phyloP scores from a whole-genome alignment of 1,284 basidiomycete genomes.

The Puccinia coronata region DNA sequence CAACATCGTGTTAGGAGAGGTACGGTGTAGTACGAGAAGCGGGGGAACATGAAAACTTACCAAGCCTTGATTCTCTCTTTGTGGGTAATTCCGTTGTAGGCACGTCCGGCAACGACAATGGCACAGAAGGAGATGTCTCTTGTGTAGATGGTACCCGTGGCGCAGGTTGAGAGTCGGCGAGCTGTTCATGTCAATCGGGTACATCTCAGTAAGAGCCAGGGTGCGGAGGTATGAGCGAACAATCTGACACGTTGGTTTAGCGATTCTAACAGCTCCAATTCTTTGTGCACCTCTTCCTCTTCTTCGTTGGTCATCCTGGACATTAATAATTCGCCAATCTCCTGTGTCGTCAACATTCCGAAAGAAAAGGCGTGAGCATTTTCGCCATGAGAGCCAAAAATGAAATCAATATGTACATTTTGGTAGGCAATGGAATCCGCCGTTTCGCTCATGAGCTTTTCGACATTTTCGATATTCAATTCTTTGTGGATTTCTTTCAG shows the following conservation, averaged over 20 bases:
- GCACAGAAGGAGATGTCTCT: not conserved
- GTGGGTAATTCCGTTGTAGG: constrained; percentile 7
- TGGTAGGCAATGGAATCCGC: constrained; percentile 90
- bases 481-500: constrained; percentile 91
- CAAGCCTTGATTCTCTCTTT: not conserved
- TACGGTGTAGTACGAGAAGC: not conserved
- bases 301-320: constrained; percentile 82
- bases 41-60: not conserved
- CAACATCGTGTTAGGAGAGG: not conserved
- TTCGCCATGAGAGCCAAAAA: too few relatives aligned
- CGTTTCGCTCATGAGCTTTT: constrained; percentile 86
- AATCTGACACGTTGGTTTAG: not conserved
- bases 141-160: not conserved
- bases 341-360: constrained; percentile 58
- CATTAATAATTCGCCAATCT: constrained; percentile 84
- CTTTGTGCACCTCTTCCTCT: constrained; percentile 85
- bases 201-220: not conserved
- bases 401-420: constrained; percentile 55
- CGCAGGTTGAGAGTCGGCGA: not conserved
- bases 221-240: not conserved
- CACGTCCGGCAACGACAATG: constrained; percentile 14
- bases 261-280: constrained; percentile 62
- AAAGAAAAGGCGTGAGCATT: too few relatives aligned
- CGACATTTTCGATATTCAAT: constrained; percentile 88
- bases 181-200: not conserved